These are phyloP conservation scores for Penicillium oxalicum DNA, from an alignment of 2,329 filamentous ascomycete species.

Conservation along the genomic window DNA sequence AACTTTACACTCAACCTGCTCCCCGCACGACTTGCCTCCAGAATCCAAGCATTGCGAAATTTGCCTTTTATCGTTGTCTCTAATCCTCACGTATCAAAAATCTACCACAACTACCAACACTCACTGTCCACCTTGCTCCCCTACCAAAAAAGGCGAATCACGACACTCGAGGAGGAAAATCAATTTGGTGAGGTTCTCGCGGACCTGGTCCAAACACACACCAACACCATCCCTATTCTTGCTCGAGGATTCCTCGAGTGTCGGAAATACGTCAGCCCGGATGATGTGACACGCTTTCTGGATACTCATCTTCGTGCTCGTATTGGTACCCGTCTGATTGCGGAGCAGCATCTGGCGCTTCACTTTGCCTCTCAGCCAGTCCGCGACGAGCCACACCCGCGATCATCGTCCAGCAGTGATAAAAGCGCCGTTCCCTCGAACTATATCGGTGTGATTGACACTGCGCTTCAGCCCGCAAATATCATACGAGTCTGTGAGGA, in stretches of 20 bases:
- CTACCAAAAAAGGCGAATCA: conserved; percentile 67
- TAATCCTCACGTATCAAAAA: conserved; percentile 90
- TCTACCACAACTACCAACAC: conserved; percentile 94
- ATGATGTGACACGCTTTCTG: conserved; percentile 82
- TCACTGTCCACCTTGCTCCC: conserved; percentile 85
- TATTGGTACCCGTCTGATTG: conserved; percentile 89
- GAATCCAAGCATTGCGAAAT: conserved; percentile 87
- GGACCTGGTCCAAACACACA: conserved; percentile 90
- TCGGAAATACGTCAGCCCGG: conserved; percentile 75
- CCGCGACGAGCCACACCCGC: conserved; percentile 47
- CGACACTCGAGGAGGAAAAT: conserved; percentile 77
- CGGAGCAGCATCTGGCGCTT: conserved; percentile 92
- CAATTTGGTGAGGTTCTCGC: conserved; percentile 88
- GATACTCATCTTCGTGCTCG: conserved; percentile 89
- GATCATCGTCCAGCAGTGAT: conserved; percentile 6
- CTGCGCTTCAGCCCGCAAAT: conserved; percentile 70
- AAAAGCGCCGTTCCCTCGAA: conserved; percentile 40
- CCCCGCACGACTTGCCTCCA: conserved; percentile 84
- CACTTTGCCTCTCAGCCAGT: conserved; percentile 72
- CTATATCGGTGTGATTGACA: conserved; percentile 95
- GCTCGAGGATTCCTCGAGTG: conserved; percentile 92
- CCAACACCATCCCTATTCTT: conserved; percentile 88
- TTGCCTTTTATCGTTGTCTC: conserved; percentile 96
- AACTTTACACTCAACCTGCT: conserved; percentile 94
- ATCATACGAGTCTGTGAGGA: conserved; percentile 80